phyloP scores from a whole-genome alignment of 805 yeast species.

The Metschnikowia lachancei region DNA sequence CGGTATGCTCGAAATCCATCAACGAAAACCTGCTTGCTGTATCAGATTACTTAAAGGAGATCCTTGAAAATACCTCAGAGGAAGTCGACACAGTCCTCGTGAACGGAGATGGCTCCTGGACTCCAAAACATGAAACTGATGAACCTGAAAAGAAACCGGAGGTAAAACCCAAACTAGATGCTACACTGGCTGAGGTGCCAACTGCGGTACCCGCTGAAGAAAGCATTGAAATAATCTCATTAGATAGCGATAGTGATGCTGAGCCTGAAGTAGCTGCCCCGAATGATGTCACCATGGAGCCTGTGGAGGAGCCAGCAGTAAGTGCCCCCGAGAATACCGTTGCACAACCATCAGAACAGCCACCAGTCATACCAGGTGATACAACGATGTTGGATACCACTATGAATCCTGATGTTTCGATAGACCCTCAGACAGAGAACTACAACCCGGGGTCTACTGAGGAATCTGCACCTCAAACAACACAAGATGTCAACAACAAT shows the following conservation, averaged over 20 bases:
- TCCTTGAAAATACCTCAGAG: constrained; percentile 51
- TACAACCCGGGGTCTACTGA: neutral
- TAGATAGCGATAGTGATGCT: constrained; percentile 48
- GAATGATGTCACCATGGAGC: constrained; percentile 2
- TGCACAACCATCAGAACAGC: neutral
- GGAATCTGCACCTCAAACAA: neutral
- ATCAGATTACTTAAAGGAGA: constrained; percentile 69
- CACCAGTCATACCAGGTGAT: neutral
- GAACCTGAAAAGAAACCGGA: neutral
- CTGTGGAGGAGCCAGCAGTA: neutral
- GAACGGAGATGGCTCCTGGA: constrained; percentile 74
- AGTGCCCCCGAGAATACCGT: neutral
- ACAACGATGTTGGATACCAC: neutral
- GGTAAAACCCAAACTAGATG: neutral
- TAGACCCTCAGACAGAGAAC: neutral
- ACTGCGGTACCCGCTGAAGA: constrained; percentile 12
- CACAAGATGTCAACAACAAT: neutral
- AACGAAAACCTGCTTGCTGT: constrained; percentile 59
- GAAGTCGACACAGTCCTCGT: constrained; percentile 67
- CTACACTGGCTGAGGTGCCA: neutral
- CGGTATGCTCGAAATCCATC: constrained; percentile 63
- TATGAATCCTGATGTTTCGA: neutral
- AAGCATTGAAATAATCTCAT: constrained; percentile 44
- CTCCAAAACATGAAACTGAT: constrained; percentile 24
- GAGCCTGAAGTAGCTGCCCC: neutral